phyloP scores from a whole-genome alignment of 352 stramenopile species.

The Albugo candida region DNA sequence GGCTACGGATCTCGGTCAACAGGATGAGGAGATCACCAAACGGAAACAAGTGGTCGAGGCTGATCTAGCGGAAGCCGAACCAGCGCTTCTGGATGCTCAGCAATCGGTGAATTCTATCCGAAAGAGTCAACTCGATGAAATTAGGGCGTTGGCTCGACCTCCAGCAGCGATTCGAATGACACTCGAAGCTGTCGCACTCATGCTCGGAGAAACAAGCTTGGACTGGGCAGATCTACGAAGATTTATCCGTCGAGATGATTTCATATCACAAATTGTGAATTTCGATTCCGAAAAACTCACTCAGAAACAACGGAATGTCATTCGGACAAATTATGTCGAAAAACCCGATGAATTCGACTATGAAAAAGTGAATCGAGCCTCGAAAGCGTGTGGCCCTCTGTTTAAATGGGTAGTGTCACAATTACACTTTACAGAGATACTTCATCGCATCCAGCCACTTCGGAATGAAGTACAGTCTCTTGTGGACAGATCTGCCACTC shows the following conservation, averaged over 20 bases:
- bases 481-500: constrained; percentile 84
- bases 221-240: constrained; percentile 97
- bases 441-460: constrained; percentile 97
- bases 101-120: constrained; percentile 95
- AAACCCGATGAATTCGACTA: constrained; percentile 82
- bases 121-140: constrained; percentile 97
- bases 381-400: constrained; percentile 95
- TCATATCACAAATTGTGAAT: constrained; percentile 98
- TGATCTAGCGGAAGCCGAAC: constrained; percentile 95
- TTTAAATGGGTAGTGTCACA: constrained; percentile 98
- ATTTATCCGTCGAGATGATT: constrained; percentile 93
- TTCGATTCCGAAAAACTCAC: constrained; percentile 97
- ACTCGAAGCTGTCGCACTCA: constrained; percentile 93
- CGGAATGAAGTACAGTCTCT: constrained; percentile 95
- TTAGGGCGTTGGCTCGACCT: constrained; percentile 89
- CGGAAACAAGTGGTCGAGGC: constrained; percentile 89
- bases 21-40: constrained; percentile 91
- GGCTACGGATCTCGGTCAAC: constrained; percentile 83
- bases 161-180: constrained; percentile 93
- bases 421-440: constrained; percentile 96
- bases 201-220: constrained; percentile 93
- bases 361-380: constrained; percentile 84
- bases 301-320: constrained; percentile 84
- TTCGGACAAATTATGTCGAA: constrained; percentile 91
- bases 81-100: constrained; percentile 91